These are phyloP conservation scores for Saturnispora diversa DNA, from an alignment of 805 yeast species.

Conservation along the genomic window DNA sequence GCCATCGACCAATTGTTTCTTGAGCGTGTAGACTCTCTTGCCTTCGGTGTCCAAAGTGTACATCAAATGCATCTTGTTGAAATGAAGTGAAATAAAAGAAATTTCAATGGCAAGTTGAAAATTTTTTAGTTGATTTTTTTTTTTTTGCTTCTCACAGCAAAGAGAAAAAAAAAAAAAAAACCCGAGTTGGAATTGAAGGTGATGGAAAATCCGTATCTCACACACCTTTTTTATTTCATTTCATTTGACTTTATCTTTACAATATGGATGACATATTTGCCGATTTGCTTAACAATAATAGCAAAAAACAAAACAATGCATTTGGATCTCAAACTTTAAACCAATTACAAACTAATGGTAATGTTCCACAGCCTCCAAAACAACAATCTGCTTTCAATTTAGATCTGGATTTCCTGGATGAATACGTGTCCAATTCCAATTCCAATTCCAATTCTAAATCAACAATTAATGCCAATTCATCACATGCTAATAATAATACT, in stretches of 20 bases:
- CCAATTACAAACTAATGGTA: neutral
- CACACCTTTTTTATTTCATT: too few relatives aligned
- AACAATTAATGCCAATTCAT: too few relatives aligned
- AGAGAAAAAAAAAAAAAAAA: too few relatives aligned
- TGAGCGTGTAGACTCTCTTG: conserved; percentile 87
- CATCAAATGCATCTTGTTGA: conserved; percentile 84
- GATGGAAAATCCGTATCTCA: too few relatives aligned
- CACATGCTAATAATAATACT: too few relatives aligned
- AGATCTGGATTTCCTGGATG: conserved; percentile 28
- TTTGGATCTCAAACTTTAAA: neutral
- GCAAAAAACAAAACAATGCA: too few relatives aligned
- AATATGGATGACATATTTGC: conserved; percentile 35
- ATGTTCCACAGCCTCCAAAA: too few relatives aligned
- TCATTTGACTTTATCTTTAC: neutral
- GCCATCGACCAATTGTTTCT: conserved; percentile 73
- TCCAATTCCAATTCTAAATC: too few relatives aligned
- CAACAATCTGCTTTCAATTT: too few relatives aligned
- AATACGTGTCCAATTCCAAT: conserved; percentile 13
- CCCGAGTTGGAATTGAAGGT: too few relatives aligned
- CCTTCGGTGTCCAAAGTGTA: conserved; percentile 93
- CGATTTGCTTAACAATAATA: conserved; percentile 32
- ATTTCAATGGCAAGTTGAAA: conserved; percentile 5
- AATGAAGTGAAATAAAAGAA: neutral
- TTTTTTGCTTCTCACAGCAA: too few relatives aligned
- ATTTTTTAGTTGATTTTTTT: conserved; percentile 6